Evolutionary conservation across 1,284 basidiomycete species (phyloP).

Genomic region (Cystobasidiaceae sp.): DNA sequence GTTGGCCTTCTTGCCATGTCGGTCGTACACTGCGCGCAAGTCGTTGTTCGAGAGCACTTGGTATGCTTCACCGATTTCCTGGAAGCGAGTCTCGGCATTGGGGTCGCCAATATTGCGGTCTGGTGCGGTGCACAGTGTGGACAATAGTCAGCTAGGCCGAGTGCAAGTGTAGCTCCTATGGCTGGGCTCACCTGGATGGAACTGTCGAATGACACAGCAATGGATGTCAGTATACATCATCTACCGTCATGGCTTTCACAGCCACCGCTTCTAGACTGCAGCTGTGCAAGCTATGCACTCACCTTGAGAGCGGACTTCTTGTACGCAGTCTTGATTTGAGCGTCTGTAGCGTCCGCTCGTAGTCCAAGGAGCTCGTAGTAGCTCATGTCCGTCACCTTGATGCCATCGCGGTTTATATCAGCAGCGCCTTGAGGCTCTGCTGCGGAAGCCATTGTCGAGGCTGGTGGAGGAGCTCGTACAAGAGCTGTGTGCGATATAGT

Average conservation of each 20-base stretch:
- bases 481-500: not conserved
- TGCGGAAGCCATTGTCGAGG: not conserved
- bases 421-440: conserved; percentile 14
- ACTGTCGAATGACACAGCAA: not conserved
- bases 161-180: conserved; percentile 93
- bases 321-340: conserved; percentile 54
- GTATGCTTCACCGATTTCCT: conserved; percentile 70
- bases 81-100: conserved; percentile 51
- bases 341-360: conserved; percentile 22
- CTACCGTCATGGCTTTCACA: not conserved
- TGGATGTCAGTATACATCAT: not conserved
- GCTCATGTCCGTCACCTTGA: conserved; percentile 28
- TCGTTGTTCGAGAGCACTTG: conserved; percentile 54
- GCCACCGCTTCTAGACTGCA: not conserved
- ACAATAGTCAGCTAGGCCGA: conserved; percentile 51
- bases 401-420: conserved; percentile 27
- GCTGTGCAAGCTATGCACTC: not conserved
- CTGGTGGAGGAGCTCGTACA: not conserved
- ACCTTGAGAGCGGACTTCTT: conserved; percentile 85
- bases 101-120: conserved; percentile 69
- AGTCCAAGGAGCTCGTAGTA: conserved; percentile 31
- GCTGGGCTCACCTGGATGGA: conserved; percentile 43
- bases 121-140: conserved; percentile 46
- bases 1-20: conserved; percentile 54
- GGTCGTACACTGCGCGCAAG: conserved; percentile 84